Evolutionary conservation across 1,284 basidiomycete genomes (phyloP).

Genomic region (Gomphus bonarii): DNA sequence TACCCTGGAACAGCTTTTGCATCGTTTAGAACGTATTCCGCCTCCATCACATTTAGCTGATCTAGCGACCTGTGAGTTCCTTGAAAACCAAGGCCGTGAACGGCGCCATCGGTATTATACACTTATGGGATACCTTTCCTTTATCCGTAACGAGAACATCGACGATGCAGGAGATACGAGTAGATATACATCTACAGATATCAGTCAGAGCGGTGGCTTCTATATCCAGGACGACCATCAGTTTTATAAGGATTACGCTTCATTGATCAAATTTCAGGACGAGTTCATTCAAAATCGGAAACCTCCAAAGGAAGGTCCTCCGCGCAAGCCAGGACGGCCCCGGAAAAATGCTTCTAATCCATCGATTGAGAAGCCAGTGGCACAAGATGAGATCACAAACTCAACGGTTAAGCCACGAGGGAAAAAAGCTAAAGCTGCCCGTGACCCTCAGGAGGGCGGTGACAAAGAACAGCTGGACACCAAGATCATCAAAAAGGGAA

Average conservation of each 20-base stretch:
- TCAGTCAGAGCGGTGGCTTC: constrained; percentile 45
- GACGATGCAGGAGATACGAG: constrained; percentile 30
- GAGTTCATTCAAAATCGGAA: constrained; percentile 26
- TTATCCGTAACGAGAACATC: constrained; percentile 49
- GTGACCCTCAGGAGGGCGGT: neutral
- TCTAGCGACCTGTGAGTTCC: constrained; percentile 51
- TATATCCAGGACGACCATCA: constrained; percentile 26
- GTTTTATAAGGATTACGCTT: constrained; percentile 43
- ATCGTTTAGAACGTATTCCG: constrained; percentile 48
- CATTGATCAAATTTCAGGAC: constrained; percentile 38
- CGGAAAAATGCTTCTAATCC: constrained; percentile 15
- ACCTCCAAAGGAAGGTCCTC: constrained; percentile 1
- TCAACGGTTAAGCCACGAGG: neutral
- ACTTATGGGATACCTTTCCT: constrained; percentile 41
- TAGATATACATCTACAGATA: constrained; percentile 34
- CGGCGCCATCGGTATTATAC: constrained; percentile 74
- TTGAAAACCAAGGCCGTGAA: constrained; percentile 72
- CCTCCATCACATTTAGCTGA: constrained; percentile 64
- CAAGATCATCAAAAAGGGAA: neutral
- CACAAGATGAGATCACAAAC: neutral
- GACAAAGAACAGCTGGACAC: neutral
- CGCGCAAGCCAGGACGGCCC: constrained; percentile 25
- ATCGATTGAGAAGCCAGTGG: neutral
- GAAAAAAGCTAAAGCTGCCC: neutral
- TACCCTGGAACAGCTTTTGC: constrained; percentile 67